Evolutionary conservation across 768 basidiomycete genomes (phyloP).

Genomic region (Obba rivulosa): DNA sequence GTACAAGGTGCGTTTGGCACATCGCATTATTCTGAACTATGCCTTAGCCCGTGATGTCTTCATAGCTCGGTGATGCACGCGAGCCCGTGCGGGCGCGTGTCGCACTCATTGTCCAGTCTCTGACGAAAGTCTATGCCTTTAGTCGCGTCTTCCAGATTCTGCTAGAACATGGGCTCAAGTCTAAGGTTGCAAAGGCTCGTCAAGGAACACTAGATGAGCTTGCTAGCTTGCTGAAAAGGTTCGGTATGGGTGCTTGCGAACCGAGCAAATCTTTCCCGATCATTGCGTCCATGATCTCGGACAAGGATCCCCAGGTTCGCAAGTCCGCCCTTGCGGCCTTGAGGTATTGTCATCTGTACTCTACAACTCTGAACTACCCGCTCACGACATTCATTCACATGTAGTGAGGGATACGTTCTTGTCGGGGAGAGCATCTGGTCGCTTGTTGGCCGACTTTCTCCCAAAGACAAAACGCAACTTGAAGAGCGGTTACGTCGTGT

Average conservation of each 20-base stretch:
- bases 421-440: constrained; percentile 86
- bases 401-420: constrained; percentile 74
- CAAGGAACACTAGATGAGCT: constrained; percentile 85
- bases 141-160: constrained; percentile 87
- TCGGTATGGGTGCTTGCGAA: constrained; percentile 78
- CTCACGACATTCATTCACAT: constrained; percentile 10
- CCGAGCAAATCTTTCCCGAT: constrained; percentile 74
- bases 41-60: constrained; percentile 1
- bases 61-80: constrained; percentile 86
- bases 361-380: neutral
- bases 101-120: constrained; percentile 74
- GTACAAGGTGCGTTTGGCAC: constrained; percentile 76
- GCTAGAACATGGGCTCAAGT: constrained; percentile 82
- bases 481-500: constrained; percentile 85
- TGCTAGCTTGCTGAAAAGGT: constrained; percentile 68
- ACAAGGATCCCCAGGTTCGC: constrained; percentile 84
- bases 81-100: constrained; percentile 78
- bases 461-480: constrained; percentile 89
- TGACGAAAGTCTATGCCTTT: constrained; percentile 89
- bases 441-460: constrained; percentile 64
- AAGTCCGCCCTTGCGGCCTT: constrained; percentile 81
- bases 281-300: constrained; percentile 76
- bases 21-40: neutral
- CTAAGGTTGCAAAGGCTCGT: constrained; percentile 88
- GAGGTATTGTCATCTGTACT: constrained; percentile 48